phyloP scores from a whole-genome alignment of 2,329 filamentous ascomycete genomes.

The Talaromyces sp. region DNA sequence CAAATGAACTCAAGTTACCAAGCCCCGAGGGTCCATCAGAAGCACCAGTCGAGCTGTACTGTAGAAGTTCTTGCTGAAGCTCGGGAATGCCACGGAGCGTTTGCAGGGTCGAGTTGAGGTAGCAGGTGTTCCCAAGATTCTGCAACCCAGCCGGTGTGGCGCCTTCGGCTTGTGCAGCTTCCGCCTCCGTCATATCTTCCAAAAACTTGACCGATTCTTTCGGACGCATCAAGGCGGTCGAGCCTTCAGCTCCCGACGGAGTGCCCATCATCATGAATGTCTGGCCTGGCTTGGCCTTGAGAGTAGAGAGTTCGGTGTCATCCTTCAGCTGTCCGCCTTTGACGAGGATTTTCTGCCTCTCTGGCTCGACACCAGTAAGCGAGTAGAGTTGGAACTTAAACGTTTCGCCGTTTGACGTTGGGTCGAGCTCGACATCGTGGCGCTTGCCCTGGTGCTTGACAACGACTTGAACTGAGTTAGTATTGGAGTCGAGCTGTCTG shows the following conservation, averaged over 20 bases:
- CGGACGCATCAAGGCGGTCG: constrained; percentile 60
- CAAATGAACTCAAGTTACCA: constrained; percentile 46
- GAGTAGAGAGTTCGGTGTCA: constrained; percentile 77
- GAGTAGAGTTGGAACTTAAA: constrained; percentile 96
- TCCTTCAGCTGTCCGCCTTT: constrained; percentile 95
- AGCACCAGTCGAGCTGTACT: constrained; percentile 47
- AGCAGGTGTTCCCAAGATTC: constrained; percentile 97
- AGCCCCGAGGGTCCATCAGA: constrained; percentile 27
- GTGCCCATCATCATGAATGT: constrained; percentile 96
- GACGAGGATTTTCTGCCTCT: constrained; percentile 91
- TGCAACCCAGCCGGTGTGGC: constrained; percentile 81
- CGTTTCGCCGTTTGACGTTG: constrained; percentile 75
- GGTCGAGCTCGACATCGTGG: constrained; percentile 88
- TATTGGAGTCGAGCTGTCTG: constrained; percentile 5
- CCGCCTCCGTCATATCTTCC: constrained; percentile 96
- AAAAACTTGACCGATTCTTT: constrained; percentile 80
- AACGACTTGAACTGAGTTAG: constrained; percentile 55
- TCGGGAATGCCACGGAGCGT: constrained; percentile 83
- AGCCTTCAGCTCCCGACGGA: constrained; percentile 59
- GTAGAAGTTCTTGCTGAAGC: constrained; percentile 69
- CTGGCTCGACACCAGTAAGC: constrained; percentile 89
- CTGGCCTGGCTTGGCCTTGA: constrained; percentile 80
- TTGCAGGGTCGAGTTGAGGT: constrained; percentile 96
- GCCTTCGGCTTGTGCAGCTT: constrained; percentile 73
- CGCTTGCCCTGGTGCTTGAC: constrained; percentile 96